A percentile compares a stretch with the other conserved stretches of the same genome.
These are phyloP conservation scores for Penicillium sp. DNA, from an alignment of 2,329 filamentous ascomycete genomes.

Conservation along the genomic window DNA sequence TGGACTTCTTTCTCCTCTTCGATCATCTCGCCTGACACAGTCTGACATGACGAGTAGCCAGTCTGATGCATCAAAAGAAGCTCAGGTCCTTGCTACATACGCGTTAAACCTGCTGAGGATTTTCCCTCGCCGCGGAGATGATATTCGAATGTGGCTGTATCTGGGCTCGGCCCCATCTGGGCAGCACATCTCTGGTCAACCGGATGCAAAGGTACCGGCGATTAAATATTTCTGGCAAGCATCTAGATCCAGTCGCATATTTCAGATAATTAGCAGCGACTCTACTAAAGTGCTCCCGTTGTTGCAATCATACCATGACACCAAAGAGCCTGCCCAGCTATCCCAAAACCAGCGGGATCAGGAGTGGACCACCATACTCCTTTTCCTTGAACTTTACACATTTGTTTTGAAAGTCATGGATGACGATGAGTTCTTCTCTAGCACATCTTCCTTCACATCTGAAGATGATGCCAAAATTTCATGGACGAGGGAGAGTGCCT, in stretches of 20 bases:
- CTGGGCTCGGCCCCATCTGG: conserved; percentile 62
- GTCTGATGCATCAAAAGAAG: conserved; percentile 54
- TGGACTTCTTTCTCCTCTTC: conserved; percentile 53
- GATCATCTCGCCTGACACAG: conserved; percentile 26
- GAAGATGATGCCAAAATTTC: conserved; percentile 52
- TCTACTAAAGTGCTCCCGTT: conserved; percentile 59
- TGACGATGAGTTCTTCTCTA: conserved; percentile 88
- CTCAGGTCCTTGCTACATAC: conserved; percentile 78
- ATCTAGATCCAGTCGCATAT: conserved; percentile 57
- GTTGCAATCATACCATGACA: conserved; percentile 51
- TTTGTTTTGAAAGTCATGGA: conserved; percentile 92
- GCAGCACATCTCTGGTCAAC: conserved; percentile 33
- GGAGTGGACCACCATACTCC: conserved; percentile 84
- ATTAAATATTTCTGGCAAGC: conserved; percentile 85
- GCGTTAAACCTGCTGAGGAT: conserved; percentile 80
- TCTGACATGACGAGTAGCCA: conserved; percentile 22
- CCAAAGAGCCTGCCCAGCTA: conserved; percentile 28
- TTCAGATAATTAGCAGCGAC: conserved; percentile 56
- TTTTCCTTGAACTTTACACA: conserved; percentile 92
- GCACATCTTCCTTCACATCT: conserved; percentile 48
- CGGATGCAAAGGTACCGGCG: conserved; percentile 55
- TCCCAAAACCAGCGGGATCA: conserved; percentile 50
- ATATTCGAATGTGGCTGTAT: conserved; percentile 93
- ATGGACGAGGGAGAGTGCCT: conserved; percentile 62
- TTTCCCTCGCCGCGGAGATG: conserved; percentile 77